Evolutionary conservation across 768 basidiomycete genomes (phyloP).

Genomic region (Pholiota microspora): DNA sequence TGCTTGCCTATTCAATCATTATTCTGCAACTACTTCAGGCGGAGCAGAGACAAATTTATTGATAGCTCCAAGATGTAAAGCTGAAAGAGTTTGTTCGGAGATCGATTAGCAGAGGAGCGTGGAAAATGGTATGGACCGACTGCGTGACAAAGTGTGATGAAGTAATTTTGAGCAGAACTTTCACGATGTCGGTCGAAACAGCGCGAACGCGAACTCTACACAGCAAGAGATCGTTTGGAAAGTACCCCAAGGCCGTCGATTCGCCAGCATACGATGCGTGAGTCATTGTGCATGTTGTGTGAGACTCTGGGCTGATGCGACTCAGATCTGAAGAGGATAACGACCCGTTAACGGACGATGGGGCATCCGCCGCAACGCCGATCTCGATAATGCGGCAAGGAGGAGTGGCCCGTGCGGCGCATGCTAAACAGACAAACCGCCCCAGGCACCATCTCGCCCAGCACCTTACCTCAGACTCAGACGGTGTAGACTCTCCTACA

Average conservation of each 20-base stretch:
- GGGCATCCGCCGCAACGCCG: constrained; percentile 49
- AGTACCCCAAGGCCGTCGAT: constrained; percentile 57
- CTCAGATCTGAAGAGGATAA: constrained; percentile 88
- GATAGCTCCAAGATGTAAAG: neutral
- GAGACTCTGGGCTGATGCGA: constrained; percentile 15
- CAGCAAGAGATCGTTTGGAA: constrained; percentile 70
- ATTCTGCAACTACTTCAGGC: too few species aligned
- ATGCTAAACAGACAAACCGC: constrained; percentile 29
- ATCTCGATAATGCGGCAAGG: constrained; percentile 26
- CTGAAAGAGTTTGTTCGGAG: neutral
- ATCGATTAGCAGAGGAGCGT: neutral
- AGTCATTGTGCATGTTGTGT: constrained; percentile 19
- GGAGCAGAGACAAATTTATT: too few species aligned
- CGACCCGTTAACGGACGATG: constrained; percentile 81
- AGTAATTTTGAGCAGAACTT: neutral
- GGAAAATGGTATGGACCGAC: neutral
- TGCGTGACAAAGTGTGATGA: constrained; percentile 3
- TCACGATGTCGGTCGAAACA: constrained; percentile 26
- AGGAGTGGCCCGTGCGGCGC: constrained; percentile 23
- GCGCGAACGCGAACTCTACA: constrained; percentile 41
- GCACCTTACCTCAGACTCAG: constrained; percentile 54
- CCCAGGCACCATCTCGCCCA: constrained; percentile 53
- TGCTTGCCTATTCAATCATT: too few species aligned
- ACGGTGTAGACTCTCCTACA: constrained; percentile 80
- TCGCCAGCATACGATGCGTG: constrained; percentile 80